Evolutionary conservation across 306 rosid genomes (phyloP).

Genomic region (Morella rubra): DNA sequence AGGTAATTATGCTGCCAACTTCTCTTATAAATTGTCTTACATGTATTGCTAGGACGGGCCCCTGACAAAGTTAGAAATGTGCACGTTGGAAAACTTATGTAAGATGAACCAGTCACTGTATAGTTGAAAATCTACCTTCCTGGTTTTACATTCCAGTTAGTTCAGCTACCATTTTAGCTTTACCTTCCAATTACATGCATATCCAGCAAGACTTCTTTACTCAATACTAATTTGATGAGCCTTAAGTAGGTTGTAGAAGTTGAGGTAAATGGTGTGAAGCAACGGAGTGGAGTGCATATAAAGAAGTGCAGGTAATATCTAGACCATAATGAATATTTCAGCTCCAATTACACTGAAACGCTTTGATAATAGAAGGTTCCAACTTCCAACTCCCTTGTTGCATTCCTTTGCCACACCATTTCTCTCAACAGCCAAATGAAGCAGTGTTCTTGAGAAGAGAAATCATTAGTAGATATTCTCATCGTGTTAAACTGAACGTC

Average conservation of each 20-base stretch:
- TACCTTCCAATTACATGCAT: not conserved
- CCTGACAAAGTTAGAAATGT: not conserved
- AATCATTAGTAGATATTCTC: not conserved
- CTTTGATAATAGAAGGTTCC: constrained; percentile 2
- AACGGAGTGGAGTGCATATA: constrained; percentile 87
- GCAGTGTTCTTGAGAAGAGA: not conserved
- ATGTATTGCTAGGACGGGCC: not conserved
- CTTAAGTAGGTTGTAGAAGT: constrained; percentile 78
- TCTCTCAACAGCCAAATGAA: constrained; percentile 6
- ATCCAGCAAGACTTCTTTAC: not conserved
- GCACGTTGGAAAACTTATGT: not conserved
- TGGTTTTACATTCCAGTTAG: not conserved
- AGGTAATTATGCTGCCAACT: constrained; percentile 45
- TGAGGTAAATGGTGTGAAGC: constrained; percentile 83
- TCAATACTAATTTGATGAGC: constrained; percentile 14
- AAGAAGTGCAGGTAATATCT: constrained; percentile 82
- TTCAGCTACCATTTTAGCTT: not conserved
- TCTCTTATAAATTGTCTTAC: not conserved
- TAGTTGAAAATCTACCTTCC: not conserved
- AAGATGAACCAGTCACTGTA: not conserved
- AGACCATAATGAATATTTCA: not conserved
- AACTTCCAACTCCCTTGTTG: not conserved
- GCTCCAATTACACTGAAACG: not conserved
- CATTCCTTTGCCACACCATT: not conserved
- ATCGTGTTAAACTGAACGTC: not conserved